These are phyloP conservation scores for Helenozyma rhizophorensis DNA, from an alignment of 805 yeast genomes.

Conservation along the genomic window DNA sequence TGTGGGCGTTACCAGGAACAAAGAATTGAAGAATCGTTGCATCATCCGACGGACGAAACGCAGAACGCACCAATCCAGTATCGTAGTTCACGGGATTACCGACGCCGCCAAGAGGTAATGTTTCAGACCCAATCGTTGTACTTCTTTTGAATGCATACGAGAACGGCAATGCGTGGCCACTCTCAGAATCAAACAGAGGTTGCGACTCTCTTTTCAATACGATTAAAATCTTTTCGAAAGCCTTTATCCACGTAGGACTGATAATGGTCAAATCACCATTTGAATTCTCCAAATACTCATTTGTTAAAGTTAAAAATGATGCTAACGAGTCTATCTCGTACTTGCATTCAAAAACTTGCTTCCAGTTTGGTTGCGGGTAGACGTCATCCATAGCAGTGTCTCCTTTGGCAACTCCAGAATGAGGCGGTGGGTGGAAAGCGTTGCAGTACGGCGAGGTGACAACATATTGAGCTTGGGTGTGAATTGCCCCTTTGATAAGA, in stretches of 20 bases:
- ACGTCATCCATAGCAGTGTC: constrained; percentile 60
- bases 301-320: constrained; percentile 69
- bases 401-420: constrained; percentile 44
- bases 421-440: constrained; percentile 83
- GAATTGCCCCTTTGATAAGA: constrained; percentile 72
- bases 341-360: constrained; percentile 78
- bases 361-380: constrained; percentile 66
- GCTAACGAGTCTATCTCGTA: constrained; percentile 86
- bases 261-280: constrained; percentile 44
- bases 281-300: constrained; percentile 61
- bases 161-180: constrained; percentile 46
- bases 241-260: constrained; percentile 51
- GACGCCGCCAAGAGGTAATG: constrained; percentile 69
- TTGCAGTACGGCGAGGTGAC: constrained; percentile 74
- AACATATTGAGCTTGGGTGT: constrained; percentile 68
- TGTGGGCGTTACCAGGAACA: constrained; percentile 81
- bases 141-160: constrained; percentile 68
- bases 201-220: constrained; percentile 57
- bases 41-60: constrained; percentile 87
- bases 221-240: constrained; percentile 46
- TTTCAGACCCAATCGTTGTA: constrained; percentile 76
- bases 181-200: constrained; percentile 51
- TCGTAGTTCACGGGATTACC: constrained; percentile 78
- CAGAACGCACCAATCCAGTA: constrained; percentile 73
- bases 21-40: constrained; percentile 76